Evolutionary conservation across 108 stramenopile genomes (phyloP).

Genomic region (Discostella pseudostelligera): DNA sequence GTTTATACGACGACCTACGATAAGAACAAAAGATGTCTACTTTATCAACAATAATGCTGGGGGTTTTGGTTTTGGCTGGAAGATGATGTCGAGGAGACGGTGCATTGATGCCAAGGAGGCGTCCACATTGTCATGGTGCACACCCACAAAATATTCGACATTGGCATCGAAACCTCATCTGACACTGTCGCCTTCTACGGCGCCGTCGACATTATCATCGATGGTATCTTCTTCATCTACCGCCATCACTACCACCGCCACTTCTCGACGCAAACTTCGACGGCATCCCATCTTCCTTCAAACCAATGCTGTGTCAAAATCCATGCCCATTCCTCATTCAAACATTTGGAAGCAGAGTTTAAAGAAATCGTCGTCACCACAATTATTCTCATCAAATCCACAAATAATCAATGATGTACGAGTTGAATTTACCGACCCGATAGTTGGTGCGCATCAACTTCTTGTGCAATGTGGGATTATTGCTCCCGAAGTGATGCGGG

Average conservation of each 20-base stretch:
- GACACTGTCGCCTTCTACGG: background rate
- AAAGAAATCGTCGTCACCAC: background rate
- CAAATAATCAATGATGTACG: conserved; percentile 14
- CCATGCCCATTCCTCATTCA: conserved; percentile 20
- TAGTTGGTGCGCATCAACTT: conserved; percentile 17
- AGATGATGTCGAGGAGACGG: background rate
- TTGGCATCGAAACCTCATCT: background rate
- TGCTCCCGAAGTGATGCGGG: background rate
- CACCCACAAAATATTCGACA: background rate
- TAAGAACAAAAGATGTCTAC: background rate
- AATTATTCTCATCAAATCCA: background rate
- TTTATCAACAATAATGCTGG: background rate
- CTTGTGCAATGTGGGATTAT: conserved; percentile 14
- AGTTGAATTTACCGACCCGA: conserved; percentile 22
- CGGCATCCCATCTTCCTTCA: conserved; percentile 14
- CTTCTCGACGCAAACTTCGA: too few species aligned
- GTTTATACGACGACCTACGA: too few species aligned
- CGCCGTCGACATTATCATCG: background rate
- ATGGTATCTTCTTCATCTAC: too few species aligned
- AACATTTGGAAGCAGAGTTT: conserved; percentile 10
- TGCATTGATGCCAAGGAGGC: background rate
- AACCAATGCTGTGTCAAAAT: conserved; percentile 25
- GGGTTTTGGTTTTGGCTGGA: too few species aligned
- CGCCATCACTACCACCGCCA: too few species aligned
- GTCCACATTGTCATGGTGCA: too few species aligned